Base-by-base conservation (phyloP, 2,329 filamentous ascomycete species). In the Curvularia eragrostidis region DNA sequence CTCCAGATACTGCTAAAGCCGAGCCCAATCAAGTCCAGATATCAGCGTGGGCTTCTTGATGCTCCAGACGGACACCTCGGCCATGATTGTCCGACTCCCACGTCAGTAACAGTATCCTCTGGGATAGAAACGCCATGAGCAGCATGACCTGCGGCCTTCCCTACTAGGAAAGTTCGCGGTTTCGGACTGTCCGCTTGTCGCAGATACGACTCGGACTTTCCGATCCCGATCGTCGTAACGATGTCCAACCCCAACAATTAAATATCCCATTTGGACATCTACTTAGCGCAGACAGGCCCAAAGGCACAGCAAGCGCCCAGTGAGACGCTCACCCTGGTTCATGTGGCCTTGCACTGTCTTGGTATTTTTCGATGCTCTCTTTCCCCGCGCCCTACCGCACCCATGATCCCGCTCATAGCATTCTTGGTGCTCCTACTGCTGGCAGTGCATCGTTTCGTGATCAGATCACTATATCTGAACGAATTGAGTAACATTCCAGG, bases 401-500 rank as follows among this genome's bases (percentile, higher is more conserved):
- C 32, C 32, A 36, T 36, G 32, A 36, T n/a, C 13, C 32, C 10
- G 32, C 32, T 36, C 32, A 36, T 36, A 36, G 32, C 21, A 42
- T 42, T 21, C 18, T 42, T 21, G 13, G 39, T 42, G 21, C 39
- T 42, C 39, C 21, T 42, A 42, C 39, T 42, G 32, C 32, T 36
- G 32, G 5, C 32, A 36, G 32, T 36, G 32, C 32, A 36, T 12
- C 32, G 32, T 36, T 36, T n/a, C 13, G 32, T 36, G 32, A 36
- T 36, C 32, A 36, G 10, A 36, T 36, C 32, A 36, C n/a, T 42
- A 42, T 42, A 42, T 24, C 18, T 42, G 21, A 19, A 21, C 21
- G 12, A 36, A 36, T 12, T 36, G 32, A 36, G 32, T 5, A 36
- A 36, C 12, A 51, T 80, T 19, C 79, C 75, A 3, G 80, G 77